Conservation (phyloP, 352 stramenopile species). For the Globisporangium canariense region DNA sequence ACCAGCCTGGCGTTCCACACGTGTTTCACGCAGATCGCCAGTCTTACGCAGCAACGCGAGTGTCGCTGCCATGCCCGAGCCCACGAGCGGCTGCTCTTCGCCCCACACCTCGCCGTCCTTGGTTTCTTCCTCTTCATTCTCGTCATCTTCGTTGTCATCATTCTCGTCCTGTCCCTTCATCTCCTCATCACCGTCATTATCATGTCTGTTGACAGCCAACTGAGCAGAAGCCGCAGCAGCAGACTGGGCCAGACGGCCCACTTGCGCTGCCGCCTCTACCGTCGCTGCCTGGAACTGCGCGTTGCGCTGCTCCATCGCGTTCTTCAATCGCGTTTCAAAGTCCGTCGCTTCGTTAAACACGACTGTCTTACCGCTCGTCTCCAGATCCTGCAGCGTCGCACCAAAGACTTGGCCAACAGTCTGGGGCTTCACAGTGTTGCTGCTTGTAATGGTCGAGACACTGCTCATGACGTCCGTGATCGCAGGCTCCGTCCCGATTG, state of each 20-base stretch:
- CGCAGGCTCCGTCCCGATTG: constrained; percentile 24
- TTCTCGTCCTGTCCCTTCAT: constrained; percentile 33
- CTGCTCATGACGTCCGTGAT: constrained; percentile 15
- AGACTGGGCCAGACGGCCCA: not conserved
- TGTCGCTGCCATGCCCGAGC: constrained; percentile 88
- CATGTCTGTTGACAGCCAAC: not conserved
- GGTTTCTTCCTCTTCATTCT: constrained; percentile 39
- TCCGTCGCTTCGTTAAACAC: constrained; percentile 86
- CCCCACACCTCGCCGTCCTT: constrained; percentile 68
- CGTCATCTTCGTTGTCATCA: constrained; percentile 27
- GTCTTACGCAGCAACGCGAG: constrained; percentile 91
- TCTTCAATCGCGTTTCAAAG: constrained; percentile 73
- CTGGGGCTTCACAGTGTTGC: not conserved
- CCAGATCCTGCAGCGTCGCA: constrained; percentile 31
- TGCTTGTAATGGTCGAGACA: constrained; percentile 13
- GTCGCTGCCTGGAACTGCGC: constrained; percentile 42
- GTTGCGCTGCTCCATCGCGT: constrained; percentile 70
- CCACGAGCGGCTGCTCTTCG: constrained; percentile 82
- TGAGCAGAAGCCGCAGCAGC: not conserved
- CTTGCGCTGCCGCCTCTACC: constrained; percentile 7
- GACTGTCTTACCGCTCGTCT: constrained; percentile 37
- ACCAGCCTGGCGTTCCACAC: constrained; percentile 89
- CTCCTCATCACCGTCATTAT: constrained; percentile 29
- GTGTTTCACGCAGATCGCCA: constrained; percentile 89
- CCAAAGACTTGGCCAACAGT: constrained; percentile 39